These are phyloP conservation scores for Flaveria linearis DNA, from an alignment of 129 eudicot species.

Conservation along the genomic window DNA sequence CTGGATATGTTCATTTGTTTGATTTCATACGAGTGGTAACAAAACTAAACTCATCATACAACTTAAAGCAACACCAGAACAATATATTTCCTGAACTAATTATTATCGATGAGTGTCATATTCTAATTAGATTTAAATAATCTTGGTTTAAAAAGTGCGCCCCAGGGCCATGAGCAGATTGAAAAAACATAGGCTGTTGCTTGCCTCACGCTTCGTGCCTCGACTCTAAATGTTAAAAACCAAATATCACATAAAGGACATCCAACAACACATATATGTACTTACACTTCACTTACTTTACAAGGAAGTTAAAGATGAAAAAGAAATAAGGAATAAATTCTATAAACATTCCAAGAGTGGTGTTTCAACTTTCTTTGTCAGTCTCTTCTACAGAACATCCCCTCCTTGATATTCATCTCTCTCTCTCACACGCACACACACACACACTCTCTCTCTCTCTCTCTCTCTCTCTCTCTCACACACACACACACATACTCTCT, in stretches of 20 bases:
- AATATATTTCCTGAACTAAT: not conserved
- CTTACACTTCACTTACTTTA: constrained; percentile 18
- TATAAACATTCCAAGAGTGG: constrained; percentile 64
- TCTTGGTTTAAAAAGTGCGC: too few species aligned
- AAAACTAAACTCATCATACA: too few species aligned
- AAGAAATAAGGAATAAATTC: constrained; percentile 47
- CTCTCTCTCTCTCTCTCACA: not conserved
- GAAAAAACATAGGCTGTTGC: too few species aligned
- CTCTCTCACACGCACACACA: not conserved
- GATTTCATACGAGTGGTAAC: too few species aligned
- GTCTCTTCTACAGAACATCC: constrained; percentile 70
- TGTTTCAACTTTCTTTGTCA: constrained; percentile 64
- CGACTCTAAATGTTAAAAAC: too few species aligned
- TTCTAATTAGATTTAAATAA: not conserved
- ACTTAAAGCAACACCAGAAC: not conserved
- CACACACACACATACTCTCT: too few species aligned
- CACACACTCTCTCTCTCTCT: constrained; percentile 27
- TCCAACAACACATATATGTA: not conserved
- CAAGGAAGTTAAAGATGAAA: constrained; percentile 35
- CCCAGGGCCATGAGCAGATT: too few species aligned
- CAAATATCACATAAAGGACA: not conserved
- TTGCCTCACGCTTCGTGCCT: too few species aligned
- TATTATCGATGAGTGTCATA: not conserved
- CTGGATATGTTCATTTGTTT: too few species aligned
- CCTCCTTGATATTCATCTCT: constrained; percentile 30